These are phyloP conservation scores for Acer campestre DNA, from an alignment of 345 rosid species.

Conservation along the genomic window DNA sequence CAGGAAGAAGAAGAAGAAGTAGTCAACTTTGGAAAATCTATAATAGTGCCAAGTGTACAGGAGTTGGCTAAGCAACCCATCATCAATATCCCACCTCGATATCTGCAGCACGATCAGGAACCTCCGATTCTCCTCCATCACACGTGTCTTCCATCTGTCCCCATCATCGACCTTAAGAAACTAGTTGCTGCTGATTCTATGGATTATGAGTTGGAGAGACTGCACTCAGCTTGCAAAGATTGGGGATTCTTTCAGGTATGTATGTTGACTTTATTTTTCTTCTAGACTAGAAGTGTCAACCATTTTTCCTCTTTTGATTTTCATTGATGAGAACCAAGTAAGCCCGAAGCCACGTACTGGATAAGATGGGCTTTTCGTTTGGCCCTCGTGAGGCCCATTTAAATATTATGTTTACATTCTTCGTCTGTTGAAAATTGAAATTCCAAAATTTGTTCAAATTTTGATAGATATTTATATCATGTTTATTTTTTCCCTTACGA, in stretches of 20 bases:
- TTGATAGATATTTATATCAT: too few relatives aligned
- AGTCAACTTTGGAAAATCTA: conserved; percentile 47
- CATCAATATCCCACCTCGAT: conserved; percentile 45
- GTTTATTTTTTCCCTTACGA: too few relatives aligned
- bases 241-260: conserved; percentile 53
- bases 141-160: conserved; percentile 28
- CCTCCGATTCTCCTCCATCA: background rate
- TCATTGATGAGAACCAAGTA: too few relatives aligned
- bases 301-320: too few relatives aligned
- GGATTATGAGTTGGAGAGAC: conserved; percentile 30
- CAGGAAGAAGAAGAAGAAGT: background rate
- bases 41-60: conserved; percentile 52
- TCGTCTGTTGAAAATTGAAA: too few relatives aligned
- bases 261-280: background rate
- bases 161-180: conserved; percentile 41
- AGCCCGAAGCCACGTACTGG: too few relatives aligned
- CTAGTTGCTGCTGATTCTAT: conserved; percentile 16
- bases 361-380: too few relatives aligned
- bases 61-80: conserved; percentile 39
- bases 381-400: too few relatives aligned
- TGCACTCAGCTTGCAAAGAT: conserved; percentile 44
- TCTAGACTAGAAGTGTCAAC: too few relatives aligned
- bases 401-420: too few relatives aligned
- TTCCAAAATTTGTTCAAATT: too few relatives aligned
- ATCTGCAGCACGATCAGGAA: conserved; percentile 25